phyloP scores from a whole-genome alignment of 2,329 filamentous ascomycete genomes.

The Penicillium verrucosum region DNA sequence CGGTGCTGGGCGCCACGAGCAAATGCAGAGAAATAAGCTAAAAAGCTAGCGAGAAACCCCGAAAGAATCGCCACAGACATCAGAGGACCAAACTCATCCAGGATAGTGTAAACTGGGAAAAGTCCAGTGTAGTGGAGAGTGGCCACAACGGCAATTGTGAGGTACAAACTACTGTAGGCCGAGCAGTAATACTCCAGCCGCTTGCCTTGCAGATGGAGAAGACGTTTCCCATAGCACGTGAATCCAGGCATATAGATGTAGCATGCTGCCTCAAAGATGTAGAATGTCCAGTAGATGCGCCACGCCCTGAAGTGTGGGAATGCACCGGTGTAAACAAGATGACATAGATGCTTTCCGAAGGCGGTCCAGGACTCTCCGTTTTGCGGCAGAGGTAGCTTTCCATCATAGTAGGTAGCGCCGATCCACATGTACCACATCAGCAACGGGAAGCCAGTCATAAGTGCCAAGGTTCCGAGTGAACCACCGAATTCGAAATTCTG shows the following conservation, averaged over 20 bases:
- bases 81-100: conserved; percentile 91
- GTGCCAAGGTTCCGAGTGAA: conserved; percentile 65
- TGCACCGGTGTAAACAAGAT: conserved; percentile 74
- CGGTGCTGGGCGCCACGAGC: conserved; percentile 77
- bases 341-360: conserved; percentile 66
- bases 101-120: conserved; percentile 82
- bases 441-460: conserved; percentile 86
- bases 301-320: conserved; percentile 79
- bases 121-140: conserved; percentile 73
- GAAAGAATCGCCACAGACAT: conserved; percentile 90
- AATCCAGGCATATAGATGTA: conserved; percentile 87
- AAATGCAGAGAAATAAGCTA: conserved; percentile 84
- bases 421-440: conserved; percentile 99
- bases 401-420: conserved; percentile 86
- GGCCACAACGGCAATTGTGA: conserved; percentile 68
- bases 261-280: conserved; percentile 74
- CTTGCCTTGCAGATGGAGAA: conserved; percentile 74
- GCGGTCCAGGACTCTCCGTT: conserved; percentile 63
- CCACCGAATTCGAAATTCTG: conserved; percentile 76
- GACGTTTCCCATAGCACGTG: conserved; percentile 80
- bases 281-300: conserved; percentile 91
- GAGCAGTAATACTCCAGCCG: conserved; percentile 93
- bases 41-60: conserved; percentile 74
- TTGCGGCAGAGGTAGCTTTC: conserved; percentile 67
- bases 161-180: conserved; percentile 78